Base-by-base conservation (phyloP, 2,329 filamentous ascomycete species). In the Cladorrhinum sp. region DNA sequence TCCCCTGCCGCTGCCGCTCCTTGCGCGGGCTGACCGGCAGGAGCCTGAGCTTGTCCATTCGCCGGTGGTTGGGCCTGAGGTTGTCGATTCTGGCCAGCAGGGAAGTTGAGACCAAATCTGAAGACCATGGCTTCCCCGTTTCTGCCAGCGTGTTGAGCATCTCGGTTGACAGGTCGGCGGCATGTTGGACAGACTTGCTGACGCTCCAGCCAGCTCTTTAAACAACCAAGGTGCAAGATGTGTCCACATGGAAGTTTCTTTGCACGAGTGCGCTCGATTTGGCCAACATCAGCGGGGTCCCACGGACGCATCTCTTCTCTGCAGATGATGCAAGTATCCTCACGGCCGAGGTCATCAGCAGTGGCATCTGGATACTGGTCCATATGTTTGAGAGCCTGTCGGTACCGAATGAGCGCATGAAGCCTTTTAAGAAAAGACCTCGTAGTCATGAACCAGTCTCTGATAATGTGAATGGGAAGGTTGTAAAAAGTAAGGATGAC, bases 151-250 rank as follows among this genome's bases (percentile, higher is more conserved):
- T 66, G 67, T 30, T 70, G 67, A 39, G 70, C 76, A 1, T 82
- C 82, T 39, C 92, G 78, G 10, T 92, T 89, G 16, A 96, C 95
- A 16, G 94, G 88, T 55, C 90, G 85, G 68, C 95, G 86, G 73
- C 95, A 99, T 2, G 92, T 99, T 6, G 95, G 95, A 73, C 95
- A 99, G 33, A 96, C 93, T 76, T 99, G 95, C 74, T 99, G 95
- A 65, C 95, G 84, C 78, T 99, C 95, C 26, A 99, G 82, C 95
- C 95, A 99, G 73, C 93, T 96, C 75, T 95, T 92, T 61, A 99
- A 84, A 73, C 95, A 99, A 53, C 92, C 89, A 66, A 97, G 90
- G 74, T 99, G 95, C 42, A 99, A 78, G 42, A 98, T 95, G 71
- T 99, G 95, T 3, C 94, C 93, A 74, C 95, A 99, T 0, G 95